phyloP scores from a whole-genome alignment of 768 basidiomycete species.

The Pleurotus sapidus region DNA sequence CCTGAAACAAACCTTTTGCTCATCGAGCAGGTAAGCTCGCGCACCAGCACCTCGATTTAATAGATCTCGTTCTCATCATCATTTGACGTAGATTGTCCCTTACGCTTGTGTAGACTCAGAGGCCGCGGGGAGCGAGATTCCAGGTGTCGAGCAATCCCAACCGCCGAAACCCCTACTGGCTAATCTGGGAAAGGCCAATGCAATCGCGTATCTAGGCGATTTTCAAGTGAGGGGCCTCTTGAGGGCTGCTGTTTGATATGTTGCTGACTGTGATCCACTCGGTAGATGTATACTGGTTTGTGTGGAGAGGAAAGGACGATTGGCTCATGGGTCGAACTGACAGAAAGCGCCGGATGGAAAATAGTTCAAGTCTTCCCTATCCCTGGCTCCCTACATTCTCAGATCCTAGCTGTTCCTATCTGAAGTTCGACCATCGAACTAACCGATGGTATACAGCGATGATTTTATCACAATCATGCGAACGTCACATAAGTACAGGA shows the following conservation, averaged over 20 bases:
- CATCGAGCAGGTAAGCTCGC: conserved; percentile 15
- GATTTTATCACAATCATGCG: too few relatives aligned
- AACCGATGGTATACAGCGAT: too few relatives aligned
- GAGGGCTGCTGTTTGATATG: background rate
- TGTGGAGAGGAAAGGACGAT: conserved; percentile 28
- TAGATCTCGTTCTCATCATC: background rate
- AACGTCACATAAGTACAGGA: too few relatives aligned
- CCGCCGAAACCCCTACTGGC: conserved; percentile 23
- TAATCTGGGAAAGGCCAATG: conserved; percentile 20
- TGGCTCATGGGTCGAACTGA: conserved; percentile 20
- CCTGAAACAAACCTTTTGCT: conserved; percentile 21
- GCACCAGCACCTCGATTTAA: background rate
- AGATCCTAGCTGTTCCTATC: conserved; percentile 4
- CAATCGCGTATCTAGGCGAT: conserved; percentile 18
- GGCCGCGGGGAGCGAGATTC: background rate
- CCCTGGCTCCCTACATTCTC: background rate
- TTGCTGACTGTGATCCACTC: background rate
- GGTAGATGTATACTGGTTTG: conserved; percentile 24
- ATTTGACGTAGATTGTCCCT: conserved; percentile 5
- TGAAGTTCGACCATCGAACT: background rate
- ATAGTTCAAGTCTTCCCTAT: background rate
- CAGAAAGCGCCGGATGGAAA: conserved; percentile 25
- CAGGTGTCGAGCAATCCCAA: background rate
- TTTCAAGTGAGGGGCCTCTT: conserved; percentile 16
- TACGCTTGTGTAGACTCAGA: conserved; percentile 14